Evolutionary conservation across 768 basidiomycete species (phyloP), one percentile per base, ranked within the genome.

Genomic region (Tubosaeta sp.): DNA sequence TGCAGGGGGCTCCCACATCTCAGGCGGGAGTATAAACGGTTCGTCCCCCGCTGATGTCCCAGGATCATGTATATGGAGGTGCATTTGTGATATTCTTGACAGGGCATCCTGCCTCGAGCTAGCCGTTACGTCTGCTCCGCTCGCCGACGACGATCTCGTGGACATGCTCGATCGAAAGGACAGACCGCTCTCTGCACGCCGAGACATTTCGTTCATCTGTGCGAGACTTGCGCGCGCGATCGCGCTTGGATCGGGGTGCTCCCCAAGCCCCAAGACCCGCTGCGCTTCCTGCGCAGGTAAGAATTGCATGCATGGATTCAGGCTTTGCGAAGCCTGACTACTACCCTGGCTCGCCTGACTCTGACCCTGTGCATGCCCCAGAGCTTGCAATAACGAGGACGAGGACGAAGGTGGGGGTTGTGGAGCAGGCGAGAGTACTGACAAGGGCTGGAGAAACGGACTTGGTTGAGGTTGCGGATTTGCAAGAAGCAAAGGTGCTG

Each of bases 191-290:
- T 77, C 76, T 5, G 81, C 85, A 26, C 84, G 77, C 48, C 85
- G 72, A 41, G 85, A 86, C 57, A 86, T 79, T 63, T 89, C 88
- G 68, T 83, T 88, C 83, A 91, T 86, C 65, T 88, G 86, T 59
- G 81, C 75, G 53, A 90, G 77, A 47, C 83, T 80, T 14, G 84
- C 85, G 22, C 82, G 78, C 4, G 85, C 86, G 43, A 88, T 54
- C 37, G 62, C 78, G 33, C 81, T 75, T n/a, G 72, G 69, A 59
- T 80, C 81, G 11, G 74, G 72, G 55, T 80, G 80, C 45, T 51
- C 60, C 17, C 59, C 58, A 2, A 69, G 58, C 37, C 75, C 72
- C 52, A 79, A 68, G 51, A 79, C 71, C 13, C 79, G 75, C 54
- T 81, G 82, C 13, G 80, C 76, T 58, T 82, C 80, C 37, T 78